phyloP scores from a whole-genome alignment of 176 grass and related monocot species.

The Panicum miliaceum region DNA sequence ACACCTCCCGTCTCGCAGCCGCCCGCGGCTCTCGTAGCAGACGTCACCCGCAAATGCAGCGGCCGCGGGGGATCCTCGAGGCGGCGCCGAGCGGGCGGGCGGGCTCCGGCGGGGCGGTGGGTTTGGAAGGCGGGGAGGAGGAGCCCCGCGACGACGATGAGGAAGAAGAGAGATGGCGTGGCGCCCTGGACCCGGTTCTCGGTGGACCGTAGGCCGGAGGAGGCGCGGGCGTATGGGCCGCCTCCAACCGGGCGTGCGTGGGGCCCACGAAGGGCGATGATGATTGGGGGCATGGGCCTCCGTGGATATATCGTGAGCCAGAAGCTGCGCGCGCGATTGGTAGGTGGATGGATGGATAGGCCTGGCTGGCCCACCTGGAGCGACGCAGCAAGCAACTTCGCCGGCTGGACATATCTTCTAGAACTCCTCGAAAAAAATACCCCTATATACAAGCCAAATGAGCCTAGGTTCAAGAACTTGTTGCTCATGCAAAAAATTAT shows the following conservation, averaged over 20 bases:
- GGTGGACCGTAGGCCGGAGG: conserved; percentile 13
- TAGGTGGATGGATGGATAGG: conserved; percentile 32
- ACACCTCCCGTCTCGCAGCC: background rate
- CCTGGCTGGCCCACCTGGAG: conserved; percentile 39
- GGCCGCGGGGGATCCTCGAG: background rate
- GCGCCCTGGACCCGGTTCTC: conserved; percentile 36
- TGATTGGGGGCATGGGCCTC: conserved; percentile 22
- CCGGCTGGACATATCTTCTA: conserved; percentile 27
- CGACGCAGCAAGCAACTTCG: conserved; percentile 7
- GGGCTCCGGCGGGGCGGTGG: background rate
- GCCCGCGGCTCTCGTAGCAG: background rate
- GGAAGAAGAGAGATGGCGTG: conserved; percentile 23
- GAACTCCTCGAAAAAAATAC: background rate
- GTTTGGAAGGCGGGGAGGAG: background rate
- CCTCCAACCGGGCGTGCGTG: background rate
- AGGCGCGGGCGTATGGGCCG: background rate
- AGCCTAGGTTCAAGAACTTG: background rate
- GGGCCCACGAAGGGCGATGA: background rate
- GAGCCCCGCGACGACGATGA: background rate
- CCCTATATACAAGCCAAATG: too few species aligned
- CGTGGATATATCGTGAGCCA: conserved; percentile 32
- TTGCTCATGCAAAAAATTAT: background rate
- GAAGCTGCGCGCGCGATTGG: background rate
- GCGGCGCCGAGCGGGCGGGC: background rate
- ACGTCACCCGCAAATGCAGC: conserved; percentile 25